Conservation (phyloP, 495 filamentous ascomycete genomes). For the Penicillium flavigenum region DNA sequence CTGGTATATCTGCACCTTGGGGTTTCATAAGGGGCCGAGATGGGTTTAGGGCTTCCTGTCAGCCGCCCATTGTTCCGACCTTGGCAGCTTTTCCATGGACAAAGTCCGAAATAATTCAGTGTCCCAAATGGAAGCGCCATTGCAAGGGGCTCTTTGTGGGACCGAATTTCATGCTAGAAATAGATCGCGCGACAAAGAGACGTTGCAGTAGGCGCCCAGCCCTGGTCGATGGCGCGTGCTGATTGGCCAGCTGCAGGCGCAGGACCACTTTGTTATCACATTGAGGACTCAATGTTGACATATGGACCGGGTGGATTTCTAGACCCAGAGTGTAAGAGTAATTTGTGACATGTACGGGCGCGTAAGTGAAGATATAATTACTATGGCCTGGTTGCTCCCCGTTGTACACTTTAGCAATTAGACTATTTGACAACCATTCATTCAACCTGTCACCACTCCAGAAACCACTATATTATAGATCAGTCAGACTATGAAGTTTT, state of each 20-base stretch:
- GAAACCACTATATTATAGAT: neutral
- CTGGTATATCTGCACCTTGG: conserved; percentile 7
- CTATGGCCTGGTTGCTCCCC: neutral
- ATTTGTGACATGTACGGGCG: conserved; percentile 1
- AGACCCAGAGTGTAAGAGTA: neutral
- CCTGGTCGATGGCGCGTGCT: conserved; percentile 5
- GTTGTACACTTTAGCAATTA: neutral
- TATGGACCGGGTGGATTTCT: neutral
- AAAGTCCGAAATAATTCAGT: neutral
- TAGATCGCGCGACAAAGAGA: conserved; percentile 18
- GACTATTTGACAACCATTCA: neutral
- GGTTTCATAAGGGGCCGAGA: neutral
- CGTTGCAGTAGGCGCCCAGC: conserved; percentile 30
- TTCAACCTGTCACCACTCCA: neutral
- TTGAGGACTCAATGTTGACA: conserved; percentile 2
- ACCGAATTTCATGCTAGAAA: conserved; percentile 22
- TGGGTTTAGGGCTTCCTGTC: conserved; percentile 10
- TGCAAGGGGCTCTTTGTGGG: conserved; percentile 19
- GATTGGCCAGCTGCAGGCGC: conserved; percentile 18
- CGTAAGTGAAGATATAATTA: conserved; percentile 3
- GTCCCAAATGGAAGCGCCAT: conserved; percentile 10
- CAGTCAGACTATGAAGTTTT: conserved; percentile 11
- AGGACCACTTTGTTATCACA: conserved; percentile 5
- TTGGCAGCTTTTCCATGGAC: neutral
- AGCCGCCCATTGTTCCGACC: conserved; percentile 6